Conservation (phyloP, 2,329 filamentous ascomycete species). For the Apiospora arundinis region DNA sequence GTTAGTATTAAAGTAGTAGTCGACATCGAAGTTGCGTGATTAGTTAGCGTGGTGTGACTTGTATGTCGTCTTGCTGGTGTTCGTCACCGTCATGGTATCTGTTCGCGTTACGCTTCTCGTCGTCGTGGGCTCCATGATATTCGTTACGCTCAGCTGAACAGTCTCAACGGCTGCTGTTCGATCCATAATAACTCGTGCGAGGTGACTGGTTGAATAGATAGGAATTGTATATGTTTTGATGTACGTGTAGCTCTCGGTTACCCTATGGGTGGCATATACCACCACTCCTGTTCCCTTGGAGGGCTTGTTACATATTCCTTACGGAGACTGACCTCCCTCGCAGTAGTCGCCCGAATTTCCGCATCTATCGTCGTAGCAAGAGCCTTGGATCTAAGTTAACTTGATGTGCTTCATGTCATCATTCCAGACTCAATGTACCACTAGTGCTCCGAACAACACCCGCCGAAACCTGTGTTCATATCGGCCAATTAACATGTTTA, state of each 20-base stretch:
- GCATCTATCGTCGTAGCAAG: neutral
- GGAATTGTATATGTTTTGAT: neutral
- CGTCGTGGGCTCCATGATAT: neutral
- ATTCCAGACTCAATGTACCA: neutral
- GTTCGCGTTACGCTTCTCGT: neutral
- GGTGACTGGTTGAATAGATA: neutral
- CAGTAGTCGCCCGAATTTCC: neutral
- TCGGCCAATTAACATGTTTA: neutral
- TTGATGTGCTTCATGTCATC: neutral
- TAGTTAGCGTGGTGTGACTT: neutral
- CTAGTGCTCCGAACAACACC: neutral
- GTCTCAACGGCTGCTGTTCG: neutral
- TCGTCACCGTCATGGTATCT: neutral
- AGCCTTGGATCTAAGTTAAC: neutral
- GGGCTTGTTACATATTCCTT: neutral
- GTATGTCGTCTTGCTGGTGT: neutral
- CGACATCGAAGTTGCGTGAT: neutral
- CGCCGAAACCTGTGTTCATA: neutral
- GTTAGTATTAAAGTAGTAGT: neutral
- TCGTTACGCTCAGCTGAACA: neutral
- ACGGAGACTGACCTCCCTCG: neutral
- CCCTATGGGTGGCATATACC: neutral
- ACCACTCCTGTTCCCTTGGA: neutral
- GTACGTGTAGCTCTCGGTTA: neutral
- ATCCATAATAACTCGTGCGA: neutral